A percentile compares a stretch with the other conserved stretches of the same genome.
These are phyloP conservation scores for Hyaloraphidium curvatum DNA, from an alignment of 192 early-diverging fungal species.

Conservation along the genomic window DNA sequence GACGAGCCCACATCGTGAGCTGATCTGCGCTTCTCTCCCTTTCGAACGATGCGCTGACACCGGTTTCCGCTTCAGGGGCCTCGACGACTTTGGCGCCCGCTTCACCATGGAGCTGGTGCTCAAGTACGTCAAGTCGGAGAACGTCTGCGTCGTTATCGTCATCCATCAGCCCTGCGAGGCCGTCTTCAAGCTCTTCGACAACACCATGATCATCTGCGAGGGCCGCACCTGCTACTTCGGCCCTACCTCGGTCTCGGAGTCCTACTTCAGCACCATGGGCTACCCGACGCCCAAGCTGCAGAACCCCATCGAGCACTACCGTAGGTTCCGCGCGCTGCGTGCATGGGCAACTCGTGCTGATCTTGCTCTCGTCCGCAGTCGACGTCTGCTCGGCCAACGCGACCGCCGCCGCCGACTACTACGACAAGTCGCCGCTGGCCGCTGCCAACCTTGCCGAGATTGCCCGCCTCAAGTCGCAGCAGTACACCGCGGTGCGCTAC, in stretches of 20 bases:
- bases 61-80: not conserved
- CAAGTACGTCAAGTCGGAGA: constrained; percentile 33
- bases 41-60: not conserved
- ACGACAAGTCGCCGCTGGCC: not conserved
- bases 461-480: not conserved
- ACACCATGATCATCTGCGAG: constrained; percentile 39
- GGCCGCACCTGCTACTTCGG: constrained; percentile 55
- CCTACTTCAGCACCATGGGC: constrained; percentile 41
- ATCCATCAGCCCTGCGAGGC: constrained; percentile 56
- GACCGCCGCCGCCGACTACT: not conserved
- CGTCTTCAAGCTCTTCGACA: constrained; percentile 58
- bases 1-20: constrained; percentile 73
- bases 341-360: too few species aligned
- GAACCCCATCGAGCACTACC: constrained; percentile 4
- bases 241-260: constrained; percentile 28
- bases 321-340: constrained; percentile 39
- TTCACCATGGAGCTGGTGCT: constrained; percentile 55
- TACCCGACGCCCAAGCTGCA: constrained; percentile 5
- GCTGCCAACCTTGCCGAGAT: not conserved
- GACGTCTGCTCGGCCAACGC: not conserved
- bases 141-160: constrained; percentile 38
- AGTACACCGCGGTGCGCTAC: not conserved
- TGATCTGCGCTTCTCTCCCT: constrained; percentile 40
- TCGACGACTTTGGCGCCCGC: constrained; percentile 19
- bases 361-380: too few species aligned